These are phyloP conservation scores for Cubamyces sp. DNA, from an alignment of 768 basidiomycete species.

Conservation along the genomic window DNA sequence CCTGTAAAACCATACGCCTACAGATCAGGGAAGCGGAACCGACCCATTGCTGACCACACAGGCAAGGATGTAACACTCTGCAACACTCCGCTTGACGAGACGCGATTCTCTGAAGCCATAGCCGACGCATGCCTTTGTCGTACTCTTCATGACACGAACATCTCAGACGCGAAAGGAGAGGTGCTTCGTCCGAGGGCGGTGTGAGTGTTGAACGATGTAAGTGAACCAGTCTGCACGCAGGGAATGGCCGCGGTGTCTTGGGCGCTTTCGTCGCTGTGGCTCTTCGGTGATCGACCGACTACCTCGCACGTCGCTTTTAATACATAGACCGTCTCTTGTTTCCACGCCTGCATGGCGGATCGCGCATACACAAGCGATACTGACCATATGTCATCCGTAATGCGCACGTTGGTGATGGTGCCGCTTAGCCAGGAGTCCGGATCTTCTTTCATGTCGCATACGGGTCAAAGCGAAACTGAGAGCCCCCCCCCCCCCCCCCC, in stretches of 20 bases:
- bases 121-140: conserved; percentile 63
- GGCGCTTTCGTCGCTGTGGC: not conserved
- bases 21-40: conserved; percentile 8
- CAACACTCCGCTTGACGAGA: conserved; percentile 49
- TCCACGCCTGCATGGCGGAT: conserved; percentile 24
- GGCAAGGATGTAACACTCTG: conserved; percentile 67
- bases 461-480: conserved; percentile 64
- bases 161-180: conserved; percentile 48
- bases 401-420: conserved; percentile 49
- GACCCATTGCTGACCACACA: conserved; percentile 77
- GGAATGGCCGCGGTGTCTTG: conserved; percentile 3
- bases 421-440: conserved; percentile 40
- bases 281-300: conserved; percentile 46
- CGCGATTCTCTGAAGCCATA: conserved; percentile 59
- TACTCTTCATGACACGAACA: conserved; percentile 80
- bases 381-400: conserved; percentile 63
- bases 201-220: conserved; percentile 47
- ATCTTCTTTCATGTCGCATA: conserved; percentile 39
- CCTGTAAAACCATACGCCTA: not conserved
- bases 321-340: conserved; percentile 51
- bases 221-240: conserved; percentile 67
- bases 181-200: not conserved
- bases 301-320: conserved; percentile 77
- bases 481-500: too few species aligned
- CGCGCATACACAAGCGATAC: conserved; percentile 40